Conservation (phyloP, 352 stramenopile genomes). For the Plasmopara muralis region DNA sequence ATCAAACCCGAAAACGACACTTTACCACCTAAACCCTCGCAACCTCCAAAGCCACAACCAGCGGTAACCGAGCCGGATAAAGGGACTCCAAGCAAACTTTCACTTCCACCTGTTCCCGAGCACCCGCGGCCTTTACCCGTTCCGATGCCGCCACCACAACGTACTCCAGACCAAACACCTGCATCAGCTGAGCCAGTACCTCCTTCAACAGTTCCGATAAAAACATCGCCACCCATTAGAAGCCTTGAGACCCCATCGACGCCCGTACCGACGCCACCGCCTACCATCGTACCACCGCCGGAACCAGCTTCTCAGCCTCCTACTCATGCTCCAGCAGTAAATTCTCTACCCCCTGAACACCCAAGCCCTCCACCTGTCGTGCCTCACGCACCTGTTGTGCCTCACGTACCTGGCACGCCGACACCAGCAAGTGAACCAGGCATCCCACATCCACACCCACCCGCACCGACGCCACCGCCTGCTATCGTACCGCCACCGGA, state of each 20-base stretch:
- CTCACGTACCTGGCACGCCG: slow-evolving; percentile 1
- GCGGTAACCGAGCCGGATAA: slow-evolving; percentile 4
- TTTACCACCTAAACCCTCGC: slow-evolving; percentile 2
- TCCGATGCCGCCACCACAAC: neutral
- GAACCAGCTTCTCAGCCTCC: slow-evolving; percentile 5
- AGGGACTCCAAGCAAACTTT: slow-evolving; percentile 10
- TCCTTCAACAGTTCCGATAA: neutral
- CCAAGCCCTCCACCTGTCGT: slow-evolving; percentile 1
- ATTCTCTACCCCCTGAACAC: neutral
- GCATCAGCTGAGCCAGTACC: neutral
- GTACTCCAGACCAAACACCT: neutral
- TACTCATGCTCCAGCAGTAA: slow-evolving; percentile 2
- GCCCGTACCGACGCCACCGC: neutral
- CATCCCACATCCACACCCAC: neutral
- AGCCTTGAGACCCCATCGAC: neutral
- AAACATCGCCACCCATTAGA: neutral
- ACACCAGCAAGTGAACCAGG: slow-evolving; percentile 5
- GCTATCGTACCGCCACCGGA: neutral
- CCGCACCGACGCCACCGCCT: neutral
- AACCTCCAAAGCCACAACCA: slow-evolving; percentile 3
- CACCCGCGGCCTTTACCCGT: neutral
- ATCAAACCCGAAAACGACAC: slow-evolving; percentile 4
- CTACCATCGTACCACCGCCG: neutral
- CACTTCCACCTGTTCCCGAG: slow-evolving; percentile 1
- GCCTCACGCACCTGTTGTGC: neutral